Base-by-base conservation (phyloP, 192 early-diverging fungal species). In the Coemansia sp. region DNA sequence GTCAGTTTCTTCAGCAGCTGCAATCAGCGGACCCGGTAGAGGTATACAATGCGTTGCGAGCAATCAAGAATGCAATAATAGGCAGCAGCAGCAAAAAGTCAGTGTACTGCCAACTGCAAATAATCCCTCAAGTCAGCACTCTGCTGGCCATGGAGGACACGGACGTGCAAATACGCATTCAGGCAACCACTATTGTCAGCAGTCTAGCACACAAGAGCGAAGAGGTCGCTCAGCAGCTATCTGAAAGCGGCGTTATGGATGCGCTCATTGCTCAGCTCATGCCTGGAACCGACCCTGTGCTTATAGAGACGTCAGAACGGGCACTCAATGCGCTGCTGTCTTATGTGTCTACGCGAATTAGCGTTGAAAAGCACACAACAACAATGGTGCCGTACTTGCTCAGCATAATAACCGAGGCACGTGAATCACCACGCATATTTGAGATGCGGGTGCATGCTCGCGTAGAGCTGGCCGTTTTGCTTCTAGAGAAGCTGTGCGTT, bases 51-150 rank as follows among this genome's bases (percentile, higher is more conserved):
- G 73, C 73, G 14, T 58, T 76, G 51, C 51, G 73, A 12, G 51
- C 59, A 28, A 76, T 76, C 38, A 76, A 76, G 51, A 76, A 76
- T 64, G 55, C 56, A 18, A 64, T 76, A 45, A 76, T 76, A 2
- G 73, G 73, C 52, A 76, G 73, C 66, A 69, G 53, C 47, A 45
- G 58, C 9, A 69, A 76, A 41, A 76, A 76, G 66, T 15, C 63
- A 31, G 44, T 76, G 46, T 76, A 69, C 63, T 55, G 66, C 46
- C 50, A 18, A 37, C 59, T 76, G 16, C 51, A 69, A 37, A 60
- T 76, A 8, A 55, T 76, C 5, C 66, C 73, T 9, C 53, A 61
- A 12, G 63, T 76, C 30, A 59, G 57, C 36, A 49, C 62, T 41
- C 37, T 76, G 53, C 55, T 76, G 42, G 53, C 62, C 8, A 18